These are phyloP conservation scores for Epichloe sp. DNA, from an alignment of 2,329 filamentous ascomycete genomes.

Conservation along the genomic window DNA sequence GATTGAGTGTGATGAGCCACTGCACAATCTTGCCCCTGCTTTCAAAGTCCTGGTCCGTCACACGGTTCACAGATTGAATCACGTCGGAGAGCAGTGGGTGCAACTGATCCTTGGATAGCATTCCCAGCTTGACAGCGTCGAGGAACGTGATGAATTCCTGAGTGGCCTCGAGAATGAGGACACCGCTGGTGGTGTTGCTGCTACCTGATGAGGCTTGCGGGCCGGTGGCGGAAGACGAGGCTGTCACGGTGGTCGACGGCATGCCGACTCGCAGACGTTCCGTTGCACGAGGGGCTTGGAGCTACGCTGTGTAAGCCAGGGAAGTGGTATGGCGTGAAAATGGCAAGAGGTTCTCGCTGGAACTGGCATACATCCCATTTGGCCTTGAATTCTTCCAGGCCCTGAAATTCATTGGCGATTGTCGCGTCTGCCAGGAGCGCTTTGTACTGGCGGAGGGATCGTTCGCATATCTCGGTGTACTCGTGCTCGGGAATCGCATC, in stretches of 20 bases:
- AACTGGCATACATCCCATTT: conserved; percentile 65
- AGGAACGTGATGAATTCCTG: conserved; percentile 98
- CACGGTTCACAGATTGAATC: conserved; percentile 94
- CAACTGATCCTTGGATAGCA: conserved; percentile 90
- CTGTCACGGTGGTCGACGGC: conserved; percentile 64
- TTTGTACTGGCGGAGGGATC: conserved; percentile 91
- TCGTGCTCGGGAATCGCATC: conserved; percentile 85
- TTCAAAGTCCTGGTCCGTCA: conserved; percentile 90
- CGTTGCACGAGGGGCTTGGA: conserved; percentile 88
- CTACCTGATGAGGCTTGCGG: conserved; percentile 29
- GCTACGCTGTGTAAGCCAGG: conserved; percentile 34
- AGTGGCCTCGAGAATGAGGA: conserved; percentile 76
- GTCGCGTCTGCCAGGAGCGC: conserved; percentile 82
- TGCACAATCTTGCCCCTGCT: conserved; percentile 94
- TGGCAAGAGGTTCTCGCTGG: background rate
- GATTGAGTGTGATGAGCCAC: conserved; percentile 93
- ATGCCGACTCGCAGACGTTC: conserved; percentile 87
- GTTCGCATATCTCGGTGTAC: conserved; percentile 92
- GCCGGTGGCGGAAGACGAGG: conserved; percentile 33
- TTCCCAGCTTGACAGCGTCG: conserved; percentile 82
- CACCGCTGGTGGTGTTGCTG: conserved; percentile 39
- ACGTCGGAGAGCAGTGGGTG: conserved; percentile 90
- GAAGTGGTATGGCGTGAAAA: background rate
- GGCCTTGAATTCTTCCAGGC: conserved; percentile 79
- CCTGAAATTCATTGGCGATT: conserved; percentile 77